A percentile compares a stretch with the other conserved stretches of the same genome.
phyloP scores from a whole-genome alignment of 2,329 filamentous ascomycete genomes.

The Magnaporthiopsis incrustans region DNA sequence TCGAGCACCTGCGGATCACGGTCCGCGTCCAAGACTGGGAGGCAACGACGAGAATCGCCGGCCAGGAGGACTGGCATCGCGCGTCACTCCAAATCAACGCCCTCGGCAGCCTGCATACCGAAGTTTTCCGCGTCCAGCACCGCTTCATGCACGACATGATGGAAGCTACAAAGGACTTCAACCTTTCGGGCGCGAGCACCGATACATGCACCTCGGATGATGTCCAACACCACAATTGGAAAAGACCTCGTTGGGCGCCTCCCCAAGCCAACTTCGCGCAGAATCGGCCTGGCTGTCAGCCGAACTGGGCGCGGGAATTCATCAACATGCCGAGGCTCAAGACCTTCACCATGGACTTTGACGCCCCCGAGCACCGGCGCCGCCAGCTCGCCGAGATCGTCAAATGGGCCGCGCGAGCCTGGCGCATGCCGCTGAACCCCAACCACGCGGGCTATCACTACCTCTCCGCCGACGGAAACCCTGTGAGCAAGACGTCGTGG shows the following conservation, averaged over 20 bases:
- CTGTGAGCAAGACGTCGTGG: constrained; percentile 3
- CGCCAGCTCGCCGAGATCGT: constrained; percentile 1
- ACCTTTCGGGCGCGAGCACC: neutral
- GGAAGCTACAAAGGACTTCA: neutral
- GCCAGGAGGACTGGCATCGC: neutral
- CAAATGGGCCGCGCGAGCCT: neutral
- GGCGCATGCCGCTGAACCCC: constrained; percentile 6
- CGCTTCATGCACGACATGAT: neutral
- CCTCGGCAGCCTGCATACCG: neutral
- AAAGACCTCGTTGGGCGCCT: neutral
- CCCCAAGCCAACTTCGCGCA: neutral
- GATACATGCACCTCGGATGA: neutral
- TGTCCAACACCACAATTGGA: neutral
- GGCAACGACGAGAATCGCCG: too few relatives aligned
- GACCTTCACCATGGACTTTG: constrained; percentile 8
- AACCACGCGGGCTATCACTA: constrained; percentile 6
- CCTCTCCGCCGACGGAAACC: neutral
- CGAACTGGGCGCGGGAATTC: neutral
- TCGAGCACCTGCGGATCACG: constrained; percentile 3
- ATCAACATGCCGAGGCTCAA: constrained; percentile 5
- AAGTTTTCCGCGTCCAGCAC: neutral
- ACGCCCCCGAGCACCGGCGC: neutral
- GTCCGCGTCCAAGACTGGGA: constrained; percentile 1
- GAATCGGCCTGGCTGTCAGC: too few relatives aligned
- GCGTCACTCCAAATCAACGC: constrained; percentile 2